Conservation (phyloP, 805 yeast genomes). For the Candida maltosa region DNA sequence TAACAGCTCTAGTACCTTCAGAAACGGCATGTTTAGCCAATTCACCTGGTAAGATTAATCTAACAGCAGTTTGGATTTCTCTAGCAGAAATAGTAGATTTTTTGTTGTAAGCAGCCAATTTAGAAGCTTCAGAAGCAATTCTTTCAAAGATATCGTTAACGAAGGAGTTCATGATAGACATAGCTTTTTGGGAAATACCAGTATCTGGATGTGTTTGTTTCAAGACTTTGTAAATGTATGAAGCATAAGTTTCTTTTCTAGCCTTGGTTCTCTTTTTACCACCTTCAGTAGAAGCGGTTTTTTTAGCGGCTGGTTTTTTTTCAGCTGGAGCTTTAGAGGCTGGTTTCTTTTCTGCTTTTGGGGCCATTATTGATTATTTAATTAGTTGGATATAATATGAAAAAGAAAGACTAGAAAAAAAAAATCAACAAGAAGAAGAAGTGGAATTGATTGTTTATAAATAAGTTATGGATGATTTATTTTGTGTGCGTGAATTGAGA, state of each 20-base stretch:
- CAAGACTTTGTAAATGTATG: constrained; percentile 96
- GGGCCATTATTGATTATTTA: constrained; percentile 65
- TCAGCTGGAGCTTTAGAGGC: constrained; percentile 98
- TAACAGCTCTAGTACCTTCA: constrained; percentile 98
- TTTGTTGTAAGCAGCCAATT: constrained; percentile 98
- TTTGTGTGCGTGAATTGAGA: no score
- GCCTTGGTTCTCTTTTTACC: constrained; percentile 90
- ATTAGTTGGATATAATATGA: background rate
- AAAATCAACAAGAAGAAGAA: background rate
- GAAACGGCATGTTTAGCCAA: constrained; percentile 97
- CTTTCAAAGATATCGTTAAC: constrained; percentile 98
- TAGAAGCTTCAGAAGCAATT: constrained; percentile 96
- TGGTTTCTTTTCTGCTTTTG: constrained; percentile 67
- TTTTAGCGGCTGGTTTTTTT: constrained; percentile 89
- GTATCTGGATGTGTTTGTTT: constrained; percentile 99
- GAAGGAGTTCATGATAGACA: constrained; percentile 98
- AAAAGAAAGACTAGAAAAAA: constrained; percentile 3
- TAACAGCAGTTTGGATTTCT: constrained; percentile 98
- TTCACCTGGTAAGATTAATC: constrained; percentile 98
- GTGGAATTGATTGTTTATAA: no score
- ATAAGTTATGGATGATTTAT: no score
- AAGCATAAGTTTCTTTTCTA: constrained; percentile 97
- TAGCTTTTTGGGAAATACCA: constrained; percentile 97
- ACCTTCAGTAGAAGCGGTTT: constrained; percentile 73
- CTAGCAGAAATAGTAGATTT: constrained; percentile 97